Percentiles rank a stretch among this genome's conserved stretches.
Conservation (phyloP, 345 rosid species). For the Citrus medica region DNA sequence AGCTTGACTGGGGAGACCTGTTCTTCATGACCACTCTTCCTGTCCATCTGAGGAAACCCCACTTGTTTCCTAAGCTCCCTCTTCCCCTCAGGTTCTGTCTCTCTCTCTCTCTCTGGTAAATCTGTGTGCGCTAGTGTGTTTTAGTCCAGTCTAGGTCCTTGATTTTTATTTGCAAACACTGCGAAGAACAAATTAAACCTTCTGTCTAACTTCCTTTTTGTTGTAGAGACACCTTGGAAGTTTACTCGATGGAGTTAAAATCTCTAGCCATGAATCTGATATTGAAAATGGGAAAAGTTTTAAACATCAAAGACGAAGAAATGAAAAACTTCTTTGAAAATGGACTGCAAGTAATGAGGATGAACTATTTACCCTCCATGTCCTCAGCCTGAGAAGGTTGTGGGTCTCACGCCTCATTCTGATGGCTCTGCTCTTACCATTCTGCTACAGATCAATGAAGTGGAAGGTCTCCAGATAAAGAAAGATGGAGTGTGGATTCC, state of each 20-base stretch:
- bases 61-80: neutral
- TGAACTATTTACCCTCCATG: slow-evolving; percentile 41
- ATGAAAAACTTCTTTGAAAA: slow-evolving; percentile 16
- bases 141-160: too few species aligned
- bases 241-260: slow-evolving; percentile 9
- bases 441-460: slow-evolving; percentile 32
- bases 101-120: too few species aligned
- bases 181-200: too few species aligned
- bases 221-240: neutral
- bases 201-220: neutral
- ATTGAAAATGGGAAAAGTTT: slow-evolving; percentile 15
- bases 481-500: slow-evolving; percentile 33
- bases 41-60: too few species aligned
- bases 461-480: slow-evolving; percentile 30
- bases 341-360: slow-evolving; percentile 17
- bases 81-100: neutral
- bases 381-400: slow-evolving; percentile 29
- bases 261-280: slow-evolving; percentile 3
- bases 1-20: neutral
- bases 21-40: neutral
- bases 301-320: slow-evolving; percentile 15
- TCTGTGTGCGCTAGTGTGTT: too few species aligned
- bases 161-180: too few species aligned
- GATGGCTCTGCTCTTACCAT: slow-evolving; percentile 23
- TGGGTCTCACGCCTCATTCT: slow-evolving; percentile 33